Evolutionary conservation across 2,329 filamentous ascomycete species (phyloP), one percentile per base, ranked within the genome.

Genomic region (Clonostachys rhizophaga): DNA sequence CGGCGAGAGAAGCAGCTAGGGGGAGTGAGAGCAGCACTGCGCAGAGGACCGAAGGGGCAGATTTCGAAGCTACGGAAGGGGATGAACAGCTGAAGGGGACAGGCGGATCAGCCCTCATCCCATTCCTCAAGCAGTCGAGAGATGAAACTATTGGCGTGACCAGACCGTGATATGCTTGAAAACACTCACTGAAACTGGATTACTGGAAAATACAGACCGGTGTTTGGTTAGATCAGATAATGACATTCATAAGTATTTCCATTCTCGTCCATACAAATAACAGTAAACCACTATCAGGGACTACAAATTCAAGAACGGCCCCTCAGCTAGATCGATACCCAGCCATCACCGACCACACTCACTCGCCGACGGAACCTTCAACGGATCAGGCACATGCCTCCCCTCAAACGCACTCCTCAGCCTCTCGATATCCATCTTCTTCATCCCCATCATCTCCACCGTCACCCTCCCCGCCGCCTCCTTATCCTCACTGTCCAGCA

Each of bases 391-490:
- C 8, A 30, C 24, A 30, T 30, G 24, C 24, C 24, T 30, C 30
- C 34, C 45, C 20, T 34, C 17, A 41, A 14, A 42, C 12, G 10
- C 24, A 30, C n/a, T 63, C 51, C 60, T 57, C 51, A 74, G 46
- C 39, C 48, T 63, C 8, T 54, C 60, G 53, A 73, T 64, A 44
- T 73, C 63, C 42, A 74, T 46, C 59, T 73, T 74, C 58, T 63
- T 64, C 67, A 71, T 71, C 24, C 52, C 51, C 63, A 71, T 60
- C 65, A 75, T 71, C 5, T 61, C 64, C 40, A 46, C 50, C 30
- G 54, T 63, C 8, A 55, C 59, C 42, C 62, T 55, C 6, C 53
- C 57, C 14, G 60, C 58, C 36, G 58, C 65, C 48, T 56, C 67
- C 54, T 53, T 57, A 46, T 71, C 66, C 35, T 59, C 52, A n/a